A percentile compares a stretch with the other conserved stretches of the same genome.
Conservation (phyloP, 441 rosid genomes). For the Pelargonium myrrhifolium region DNA sequence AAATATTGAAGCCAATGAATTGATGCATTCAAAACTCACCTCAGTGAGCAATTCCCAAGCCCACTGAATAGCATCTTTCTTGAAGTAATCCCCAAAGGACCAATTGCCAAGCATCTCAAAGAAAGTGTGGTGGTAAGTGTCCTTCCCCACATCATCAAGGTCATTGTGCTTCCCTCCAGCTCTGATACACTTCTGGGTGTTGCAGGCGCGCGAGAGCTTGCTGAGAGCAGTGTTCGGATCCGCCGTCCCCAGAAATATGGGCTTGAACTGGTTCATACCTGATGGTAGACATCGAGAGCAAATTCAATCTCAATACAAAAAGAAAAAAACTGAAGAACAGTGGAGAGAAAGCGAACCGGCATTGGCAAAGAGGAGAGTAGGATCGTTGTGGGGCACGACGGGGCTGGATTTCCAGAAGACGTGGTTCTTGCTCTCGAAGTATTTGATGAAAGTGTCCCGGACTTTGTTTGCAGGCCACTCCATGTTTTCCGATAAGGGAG, state of each 20-base stretch:
- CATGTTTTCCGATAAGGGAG: slow-evolving; percentile 8
- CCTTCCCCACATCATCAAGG: slow-evolving; percentile 96
- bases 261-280: slow-evolving; percentile 97
- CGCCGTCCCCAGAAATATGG: slow-evolving; percentile 80
- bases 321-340: not conserved
- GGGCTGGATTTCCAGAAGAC: slow-evolving; percentile 83
- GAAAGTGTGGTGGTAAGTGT: slow-evolving; percentile 95
- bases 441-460: slow-evolving; percentile 65
- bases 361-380: slow-evolving; percentile 85
- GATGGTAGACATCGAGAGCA: slow-evolving; percentile 7
- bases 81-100: slow-evolving; percentile 96
- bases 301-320: not conserved
- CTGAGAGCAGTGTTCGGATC: slow-evolving; percentile 78
- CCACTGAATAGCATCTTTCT: slow-evolving; percentile 87
- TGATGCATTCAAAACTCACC: slow-evolving; percentile 27
- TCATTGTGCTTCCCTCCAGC: slow-evolving; percentile 99
- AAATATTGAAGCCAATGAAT: not conserved
- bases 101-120: slow-evolving; percentile 98
- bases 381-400: slow-evolving; percentile 85
- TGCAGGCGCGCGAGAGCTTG: slow-evolving; percentile 68
- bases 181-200: slow-evolving; percentile 96
- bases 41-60: slow-evolving; percentile 89
- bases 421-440: slow-evolving; percentile 60
- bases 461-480: slow-evolving; percentile 76
- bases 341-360: slow-evolving; percentile 44